Evolutionary conservation across 768 basidiomycete species (phyloP), one percentile per base, ranked within the genome.

Genomic region (Lepiota brunneoincarnata): DNA sequence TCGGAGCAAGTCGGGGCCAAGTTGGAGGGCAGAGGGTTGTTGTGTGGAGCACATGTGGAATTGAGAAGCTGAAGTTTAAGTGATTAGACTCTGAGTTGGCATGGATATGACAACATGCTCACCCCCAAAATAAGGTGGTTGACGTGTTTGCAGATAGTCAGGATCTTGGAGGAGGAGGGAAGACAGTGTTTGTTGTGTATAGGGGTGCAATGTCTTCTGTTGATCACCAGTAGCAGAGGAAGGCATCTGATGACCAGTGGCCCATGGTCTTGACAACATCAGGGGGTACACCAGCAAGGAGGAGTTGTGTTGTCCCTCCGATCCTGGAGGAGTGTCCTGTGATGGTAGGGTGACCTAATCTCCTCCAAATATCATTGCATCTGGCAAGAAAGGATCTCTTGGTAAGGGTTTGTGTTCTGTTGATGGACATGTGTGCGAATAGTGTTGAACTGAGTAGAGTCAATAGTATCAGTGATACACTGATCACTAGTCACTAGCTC

Each of bases 191-290:
- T 24, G 54, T 36, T 6, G 54, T 46, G 42, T 60, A 55, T 5
- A 59, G n/a, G 36, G 64, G 63, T 1, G 66, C 31, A 28, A 70
- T 62, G 3, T 49, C 51, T 17, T 66, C 62, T 10, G 67, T 61
- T 1, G 45, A 37, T 2, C 62, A 12, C 70, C 69, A 71, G 39
- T 69, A 71, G 0, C 55, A 18, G 0, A 72, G 49, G 26, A 73
- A 72, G 6, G 68, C 61, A 5, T 58, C 42, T 0, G 68, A 70
- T 0, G 58, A 64, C 74, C 73, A 76, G 0, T 67, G 54, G 0
- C 72, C 73, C 41, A 65, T 66, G 0, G 62, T 58, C 2, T 69
- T 68, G 0, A 75, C 68, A 0, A 72, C 50, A 3, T 73, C 64
- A 1, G 73, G 71, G 0, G 64, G 61, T 1, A 64, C 55, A 0